phyloP scores from a whole-genome alignment of 1,139 yeast species.

The Sugiyamaella sp. region DNA sequence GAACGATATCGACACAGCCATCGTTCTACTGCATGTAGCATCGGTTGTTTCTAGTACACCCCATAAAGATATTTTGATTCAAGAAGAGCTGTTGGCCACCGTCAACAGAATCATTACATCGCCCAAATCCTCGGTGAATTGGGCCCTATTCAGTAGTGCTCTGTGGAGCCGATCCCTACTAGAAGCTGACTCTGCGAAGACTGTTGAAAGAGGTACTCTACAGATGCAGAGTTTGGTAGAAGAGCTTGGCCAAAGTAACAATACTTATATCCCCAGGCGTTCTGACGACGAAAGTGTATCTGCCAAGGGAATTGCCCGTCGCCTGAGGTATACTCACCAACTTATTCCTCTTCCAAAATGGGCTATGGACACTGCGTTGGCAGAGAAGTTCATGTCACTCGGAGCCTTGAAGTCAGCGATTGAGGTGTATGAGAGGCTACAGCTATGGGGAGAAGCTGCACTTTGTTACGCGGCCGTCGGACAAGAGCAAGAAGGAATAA shows the following conservation, averaged over 20 bases:
- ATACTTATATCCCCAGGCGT: conserved; percentile 61
- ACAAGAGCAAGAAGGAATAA: conserved; percentile 67
- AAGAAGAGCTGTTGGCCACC: conserved; percentile 79
- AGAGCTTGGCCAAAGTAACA: conserved; percentile 73
- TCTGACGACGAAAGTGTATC: conserved; percentile 30
- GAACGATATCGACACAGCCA: conserved; percentile 69
- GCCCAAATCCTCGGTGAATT: conserved; percentile 55
- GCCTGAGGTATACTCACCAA: conserved; percentile 73
- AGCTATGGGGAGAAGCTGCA: conserved; percentile 81
- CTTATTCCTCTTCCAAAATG: conserved; percentile 83
- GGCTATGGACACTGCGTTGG: conserved; percentile 79
- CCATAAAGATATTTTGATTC: conserved; percentile 65
- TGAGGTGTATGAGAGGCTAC: conserved; percentile 82
- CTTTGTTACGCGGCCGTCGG: conserved; percentile 89
- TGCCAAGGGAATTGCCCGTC: conserved; percentile 44
- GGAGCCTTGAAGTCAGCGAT: conserved; percentile 88
- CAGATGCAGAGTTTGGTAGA: conserved; percentile 94
- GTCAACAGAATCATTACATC: conserved; percentile 69
- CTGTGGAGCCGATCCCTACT: conserved; percentile 88
- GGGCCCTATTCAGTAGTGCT: conserved; percentile 82
- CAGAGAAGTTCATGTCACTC: conserved; percentile 83
- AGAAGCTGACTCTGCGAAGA: conserved; percentile 79
- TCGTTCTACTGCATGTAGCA: conserved; percentile 67
- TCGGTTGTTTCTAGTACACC: conserved; percentile 73
- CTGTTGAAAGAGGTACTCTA: conserved; percentile 90